Conservation (phyloP, 345 rosid genomes). For the Lepidium aucheri region DNA sequence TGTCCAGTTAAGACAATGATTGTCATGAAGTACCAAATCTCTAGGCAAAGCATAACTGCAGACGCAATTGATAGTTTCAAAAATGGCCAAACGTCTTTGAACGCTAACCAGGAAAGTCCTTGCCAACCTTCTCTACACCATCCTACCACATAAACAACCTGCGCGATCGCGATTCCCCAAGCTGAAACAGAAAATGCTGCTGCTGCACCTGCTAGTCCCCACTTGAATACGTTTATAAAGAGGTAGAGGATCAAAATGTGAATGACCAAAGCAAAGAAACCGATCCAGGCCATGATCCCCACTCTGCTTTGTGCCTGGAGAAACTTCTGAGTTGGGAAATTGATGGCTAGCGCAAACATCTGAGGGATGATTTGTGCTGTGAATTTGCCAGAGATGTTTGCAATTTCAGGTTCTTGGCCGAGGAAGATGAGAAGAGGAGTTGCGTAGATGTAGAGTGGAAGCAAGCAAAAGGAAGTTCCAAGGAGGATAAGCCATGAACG, state of each 20-base stretch:
- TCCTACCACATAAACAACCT: constrained; percentile 64
- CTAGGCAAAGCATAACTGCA: constrained; percentile 94
- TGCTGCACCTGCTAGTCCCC: constrained; percentile 84
- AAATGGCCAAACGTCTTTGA: constrained; percentile 74
- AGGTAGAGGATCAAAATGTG: constrained; percentile 47
- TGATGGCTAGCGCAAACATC: constrained; percentile 77
- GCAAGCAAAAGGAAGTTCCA: constrained; percentile 47
- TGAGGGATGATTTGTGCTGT: constrained; percentile 75
- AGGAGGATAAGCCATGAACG: constrained; percentile 78
- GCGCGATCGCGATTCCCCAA: constrained; percentile 64
- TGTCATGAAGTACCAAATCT: constrained; percentile 97
- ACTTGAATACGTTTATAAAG: constrained; percentile 51
- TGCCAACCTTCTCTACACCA: constrained; percentile 91
- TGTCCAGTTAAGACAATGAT: constrained; percentile 94
- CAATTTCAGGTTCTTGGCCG: constrained; percentile 61
- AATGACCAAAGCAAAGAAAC: constrained; percentile 44
- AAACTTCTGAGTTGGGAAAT: constrained; percentile 84
- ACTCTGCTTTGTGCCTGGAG: constrained; percentile 89
- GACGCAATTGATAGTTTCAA: constrained; percentile 76
- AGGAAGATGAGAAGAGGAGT: constrained; percentile 65
- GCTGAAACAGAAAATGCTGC: constrained; percentile 63
- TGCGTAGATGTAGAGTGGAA: constrained; percentile 73
- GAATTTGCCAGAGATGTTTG: constrained; percentile 63
- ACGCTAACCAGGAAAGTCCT: constrained; percentile 83
- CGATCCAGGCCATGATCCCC: constrained; percentile 70